Evolutionary conservation across 768 basidiomycete genomes (phyloP), one percentile per base, ranked within the genome.

Genomic region (Pulveroboletus ravenelii): DNA sequence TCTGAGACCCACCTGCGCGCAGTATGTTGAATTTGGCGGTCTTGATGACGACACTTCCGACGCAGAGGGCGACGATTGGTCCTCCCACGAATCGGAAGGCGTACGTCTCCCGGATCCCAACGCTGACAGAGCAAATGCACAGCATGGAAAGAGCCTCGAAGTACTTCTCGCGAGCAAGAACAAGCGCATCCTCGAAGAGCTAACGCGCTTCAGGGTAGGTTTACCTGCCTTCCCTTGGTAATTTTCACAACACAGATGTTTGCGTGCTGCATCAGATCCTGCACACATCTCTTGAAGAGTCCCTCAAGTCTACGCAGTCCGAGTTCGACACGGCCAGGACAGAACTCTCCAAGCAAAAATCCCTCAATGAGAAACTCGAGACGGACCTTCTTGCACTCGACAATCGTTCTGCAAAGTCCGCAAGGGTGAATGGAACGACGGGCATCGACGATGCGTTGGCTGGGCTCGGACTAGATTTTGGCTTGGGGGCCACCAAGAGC

Each of bases 1-100:
- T 23, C 10, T 29, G 10, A n/a, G 41, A 35, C 25, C 2, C 20
- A n/a, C 18, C 29, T 45, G 38, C 23, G 27, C 43, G 29, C 58
- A 98, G 96, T 97, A 87, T 58, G 94, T 99, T 51, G 95, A 98
- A 64, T 98, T 98, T 63, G 85, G 89, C 7, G 91, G 92, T 9
- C 78, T 92, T 29, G 91, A 95, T 32, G 83, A 63, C 9, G 67
- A 84, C 32, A 20, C 35, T 17, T 65, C 53, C 15, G 83, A 88
- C 45, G 79, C 78, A 15, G 82, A 81, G 18, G 81, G 82, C 31
- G 82, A 76, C 18, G 75, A 73, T 43, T 65, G 64, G 55, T 71
- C 71, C 25, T 64, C 70, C 7, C 62, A 63, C 42, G 70, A 72
- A 43, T 77, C 71, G 1, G 74, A 78, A 17, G 82, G 76, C 3